Percentiles rank a stretch among this genome's conserved stretches.
These are phyloP conservation scores for Aspergillus sp. DNA, from an alignment of 2,329 filamentous ascomycete genomes.

Conservation along the genomic window DNA sequence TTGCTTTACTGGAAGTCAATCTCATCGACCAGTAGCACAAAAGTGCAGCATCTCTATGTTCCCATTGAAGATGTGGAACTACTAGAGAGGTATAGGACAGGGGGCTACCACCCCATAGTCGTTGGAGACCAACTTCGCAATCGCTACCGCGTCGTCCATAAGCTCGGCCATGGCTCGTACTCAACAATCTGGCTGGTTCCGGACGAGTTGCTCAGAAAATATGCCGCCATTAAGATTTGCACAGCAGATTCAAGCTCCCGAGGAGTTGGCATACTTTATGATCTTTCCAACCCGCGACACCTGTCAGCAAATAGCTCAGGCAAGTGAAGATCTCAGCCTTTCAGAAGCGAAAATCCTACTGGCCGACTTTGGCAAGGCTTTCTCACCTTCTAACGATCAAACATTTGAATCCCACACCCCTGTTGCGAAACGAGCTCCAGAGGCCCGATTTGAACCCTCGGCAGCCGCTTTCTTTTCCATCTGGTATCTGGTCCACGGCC, in stretches of 20 bases:
- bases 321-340: too few species aligned
- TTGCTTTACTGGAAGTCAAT: too few species aligned
- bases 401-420: too few species aligned
- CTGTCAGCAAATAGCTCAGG: too few species aligned
- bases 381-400: too few species aligned
- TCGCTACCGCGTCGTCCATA: slow-evolving; percentile 13
- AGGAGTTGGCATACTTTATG: slow-evolving; percentile 21
- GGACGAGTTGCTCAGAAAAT: background rate
- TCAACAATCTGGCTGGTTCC: slow-evolving; percentile 15
- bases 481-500: too few species aligned
- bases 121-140: background rate
- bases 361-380: too few species aligned
- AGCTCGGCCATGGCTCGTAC: slow-evolving; percentile 16
- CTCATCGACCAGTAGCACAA: too few species aligned
- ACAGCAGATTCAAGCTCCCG: slow-evolving; percentile 9
- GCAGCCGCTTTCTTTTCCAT: too few species aligned
- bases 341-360: too few species aligned
- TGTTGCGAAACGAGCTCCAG: too few species aligned
- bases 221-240: slow-evolving; percentile 12
- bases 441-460: too few species aligned
- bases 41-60: background rate
- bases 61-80: slow-evolving; percentile 1
- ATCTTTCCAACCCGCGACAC: background rate
- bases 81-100: background rate
- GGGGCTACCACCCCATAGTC: slow-evolving; percentile 7